Conservation (phyloP, 768 basidiomycete species). For the Russula emetica region DNA sequence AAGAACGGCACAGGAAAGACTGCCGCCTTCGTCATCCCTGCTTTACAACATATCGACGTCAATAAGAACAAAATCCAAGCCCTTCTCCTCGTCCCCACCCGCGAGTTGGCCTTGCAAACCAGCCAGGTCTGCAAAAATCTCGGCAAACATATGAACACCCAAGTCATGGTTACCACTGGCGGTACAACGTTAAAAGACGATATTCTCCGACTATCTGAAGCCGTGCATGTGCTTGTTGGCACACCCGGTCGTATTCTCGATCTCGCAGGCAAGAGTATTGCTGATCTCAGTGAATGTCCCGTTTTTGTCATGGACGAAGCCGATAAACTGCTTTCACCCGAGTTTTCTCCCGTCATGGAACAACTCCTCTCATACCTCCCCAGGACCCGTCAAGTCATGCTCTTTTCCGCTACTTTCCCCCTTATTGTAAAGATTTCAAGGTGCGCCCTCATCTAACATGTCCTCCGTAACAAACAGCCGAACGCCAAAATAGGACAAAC, state of each 20-base stretch:
- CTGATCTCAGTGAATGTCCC: conserved; percentile 89
- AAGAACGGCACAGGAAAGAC: conserved; percentile 99
- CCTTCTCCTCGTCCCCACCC: conserved; percentile 94
- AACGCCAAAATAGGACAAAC: conserved; percentile 64
- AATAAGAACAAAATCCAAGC: conserved; percentile 88
- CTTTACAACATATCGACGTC: conserved; percentile 88
- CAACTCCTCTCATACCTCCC: conserved; percentile 86
- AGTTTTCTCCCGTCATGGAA: conserved; percentile 98
- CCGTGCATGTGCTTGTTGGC: conserved; percentile 94
- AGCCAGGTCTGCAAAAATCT: conserved; percentile 98
- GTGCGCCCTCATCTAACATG: conserved; percentile 38
- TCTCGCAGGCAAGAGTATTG: conserved; percentile 86
- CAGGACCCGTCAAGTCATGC: conserved; percentile 88
- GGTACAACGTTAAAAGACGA: conserved; percentile 98
- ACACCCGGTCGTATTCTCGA: conserved; percentile 96
- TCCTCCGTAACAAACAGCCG: conserved; percentile 21
- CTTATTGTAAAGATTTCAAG: conserved; percentile 99
- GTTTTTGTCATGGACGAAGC: conserved; percentile 99
- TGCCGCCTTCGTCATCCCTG: conserved; percentile 97
- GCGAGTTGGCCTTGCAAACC: conserved; percentile 96
- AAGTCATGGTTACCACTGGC: conserved; percentile 99
- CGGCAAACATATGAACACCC: conserved; percentile 90
- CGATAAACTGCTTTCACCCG: conserved; percentile 94
- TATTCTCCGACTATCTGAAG: conserved; percentile 84
- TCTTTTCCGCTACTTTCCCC: conserved; percentile 98